Conservation (phyloP, 2,329 filamentous ascomycete genomes). For the Emericellopsis cladophorae region DNA sequence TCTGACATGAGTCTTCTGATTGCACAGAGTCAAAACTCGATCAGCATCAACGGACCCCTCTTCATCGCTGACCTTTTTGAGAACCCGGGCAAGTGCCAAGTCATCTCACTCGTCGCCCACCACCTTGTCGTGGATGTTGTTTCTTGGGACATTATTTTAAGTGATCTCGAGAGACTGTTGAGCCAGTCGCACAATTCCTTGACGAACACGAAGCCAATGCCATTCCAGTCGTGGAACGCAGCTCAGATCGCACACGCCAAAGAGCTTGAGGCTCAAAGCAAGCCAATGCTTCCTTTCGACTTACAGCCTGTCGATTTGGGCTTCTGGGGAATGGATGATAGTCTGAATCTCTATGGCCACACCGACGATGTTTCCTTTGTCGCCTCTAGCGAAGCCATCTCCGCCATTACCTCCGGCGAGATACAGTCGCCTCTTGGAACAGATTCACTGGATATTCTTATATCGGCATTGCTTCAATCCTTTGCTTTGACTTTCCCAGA, state of each 20-base stretch:
- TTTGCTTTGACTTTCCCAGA: slow-evolving; percentile 16
- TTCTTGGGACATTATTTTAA: slow-evolving; percentile 29
- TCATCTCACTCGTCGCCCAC: slow-evolving; percentile 18
- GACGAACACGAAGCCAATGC: not conserved
- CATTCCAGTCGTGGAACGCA: slow-evolving; percentile 24
- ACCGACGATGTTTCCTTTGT: slow-evolving; percentile 7
- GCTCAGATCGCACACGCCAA: slow-evolving; percentile 18
- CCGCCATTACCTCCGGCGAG: slow-evolving; percentile 6
- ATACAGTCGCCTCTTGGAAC: slow-evolving; percentile 14
- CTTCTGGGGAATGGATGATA: slow-evolving; percentile 12
- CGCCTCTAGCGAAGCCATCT: slow-evolving; percentile 6
- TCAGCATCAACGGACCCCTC: slow-evolving; percentile 10
- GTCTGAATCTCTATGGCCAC: slow-evolving; percentile 9
- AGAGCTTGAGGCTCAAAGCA: slow-evolving; percentile 2
- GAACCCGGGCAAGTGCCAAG: slow-evolving; percentile 6
- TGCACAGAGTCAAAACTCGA: slow-evolving; percentile 9
- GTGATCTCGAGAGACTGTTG: slow-evolving; percentile 27
- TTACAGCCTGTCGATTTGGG: slow-evolving; percentile 8
- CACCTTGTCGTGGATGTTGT: slow-evolving; percentile 29
- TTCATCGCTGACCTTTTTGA: slow-evolving; percentile 5
- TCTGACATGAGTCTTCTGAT: slow-evolving; percentile 9
- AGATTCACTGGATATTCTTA: slow-evolving; percentile 19
- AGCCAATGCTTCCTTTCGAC: slow-evolving; percentile 11
- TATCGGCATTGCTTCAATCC: slow-evolving; percentile 14
- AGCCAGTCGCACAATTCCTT: slow-evolving; percentile 9